These are phyloP conservation scores for Ophiostoma montium DNA, from an alignment of 2,329 filamentous ascomycete species.

Conservation along the genomic window DNA sequence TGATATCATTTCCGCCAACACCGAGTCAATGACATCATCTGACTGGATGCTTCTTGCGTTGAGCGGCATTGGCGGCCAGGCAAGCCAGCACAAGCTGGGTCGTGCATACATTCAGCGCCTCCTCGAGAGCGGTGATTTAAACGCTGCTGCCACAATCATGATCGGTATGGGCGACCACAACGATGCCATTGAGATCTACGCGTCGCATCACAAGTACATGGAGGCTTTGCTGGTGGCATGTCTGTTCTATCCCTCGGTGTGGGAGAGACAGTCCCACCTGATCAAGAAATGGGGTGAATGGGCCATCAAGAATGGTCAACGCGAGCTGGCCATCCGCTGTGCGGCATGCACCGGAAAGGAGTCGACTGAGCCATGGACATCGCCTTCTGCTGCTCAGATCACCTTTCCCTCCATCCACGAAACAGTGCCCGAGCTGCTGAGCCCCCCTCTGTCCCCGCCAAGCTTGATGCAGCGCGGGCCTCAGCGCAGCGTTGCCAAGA, in stretches of 20 bases:
- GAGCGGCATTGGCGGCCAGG: constrained; percentile 66
- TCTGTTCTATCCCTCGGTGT: constrained; percentile 68
- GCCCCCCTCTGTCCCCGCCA: constrained; percentile 62
- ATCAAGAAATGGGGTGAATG: constrained; percentile 92
- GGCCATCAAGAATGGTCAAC: constrained; percentile 73
- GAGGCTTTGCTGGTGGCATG: constrained; percentile 84
- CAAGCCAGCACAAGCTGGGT: constrained; percentile 78
- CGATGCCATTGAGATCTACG: constrained; percentile 91
- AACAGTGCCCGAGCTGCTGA: constrained; percentile 46
- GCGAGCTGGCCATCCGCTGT: constrained; percentile 80
- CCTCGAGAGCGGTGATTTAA: constrained; percentile 77
- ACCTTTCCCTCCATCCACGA: constrained; percentile 35
- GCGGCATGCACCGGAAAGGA: constrained; percentile 85
- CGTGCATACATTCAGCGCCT: constrained; percentile 83
- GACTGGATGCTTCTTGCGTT: constrained; percentile 96
- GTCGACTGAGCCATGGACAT: constrained; percentile 75
- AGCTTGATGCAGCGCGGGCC: constrained; percentile 40
- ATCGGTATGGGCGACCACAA: constrained; percentile 84
- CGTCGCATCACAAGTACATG: constrained; percentile 82
- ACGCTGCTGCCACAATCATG: constrained; percentile 84
- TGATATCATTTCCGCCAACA: constrained; percentile 66
- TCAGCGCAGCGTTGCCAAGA: constrained; percentile 56
- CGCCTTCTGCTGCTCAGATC: constrained; percentile 57
- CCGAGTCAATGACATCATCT: constrained; percentile 77
- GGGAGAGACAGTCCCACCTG: constrained; percentile 79